Percentiles rank a stretch among this genome's conserved stretches.
Evolutionary conservation across 352 stramenopile species (phyloP).

Genomic region (Pythium guiyangense): DNA sequence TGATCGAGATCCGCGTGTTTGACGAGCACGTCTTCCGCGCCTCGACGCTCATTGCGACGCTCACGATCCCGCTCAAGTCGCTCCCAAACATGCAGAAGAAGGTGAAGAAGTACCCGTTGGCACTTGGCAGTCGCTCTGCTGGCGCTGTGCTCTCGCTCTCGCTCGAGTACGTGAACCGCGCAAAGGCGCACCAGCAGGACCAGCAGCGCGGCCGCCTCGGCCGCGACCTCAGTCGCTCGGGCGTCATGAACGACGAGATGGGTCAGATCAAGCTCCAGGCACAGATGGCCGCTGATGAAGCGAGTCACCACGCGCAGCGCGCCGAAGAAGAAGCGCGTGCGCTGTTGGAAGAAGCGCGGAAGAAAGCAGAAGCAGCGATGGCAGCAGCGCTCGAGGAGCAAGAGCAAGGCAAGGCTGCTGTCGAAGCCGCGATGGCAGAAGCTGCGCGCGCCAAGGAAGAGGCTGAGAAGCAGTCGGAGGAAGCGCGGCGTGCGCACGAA

Average conservation of each 20-base stretch:
- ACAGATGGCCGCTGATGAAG: constrained; percentile 79
- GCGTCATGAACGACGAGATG: constrained; percentile 82
- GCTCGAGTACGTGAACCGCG: constrained; percentile 84
- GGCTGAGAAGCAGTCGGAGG: constrained; percentile 72
- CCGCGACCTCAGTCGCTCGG: constrained; percentile 50
- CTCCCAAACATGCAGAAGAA: constrained; percentile 83
- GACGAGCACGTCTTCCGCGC: constrained; percentile 79
- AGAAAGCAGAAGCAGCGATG: constrained; percentile 83
- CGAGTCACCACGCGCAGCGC: constrained; percentile 54
- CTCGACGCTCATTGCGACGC: constrained; percentile 65
- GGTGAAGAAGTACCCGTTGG: constrained; percentile 77
- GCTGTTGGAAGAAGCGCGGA: constrained; percentile 67
- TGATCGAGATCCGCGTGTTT: constrained; percentile 80
- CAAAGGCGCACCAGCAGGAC: constrained; percentile 70
- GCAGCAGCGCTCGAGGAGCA: constrained; percentile 74
- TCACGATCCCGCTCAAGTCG: constrained; percentile 77
- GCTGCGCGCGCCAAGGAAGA: constrained; percentile 73
- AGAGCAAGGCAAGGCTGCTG: constrained; percentile 73
- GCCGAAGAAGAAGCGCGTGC: constrained; percentile 75
- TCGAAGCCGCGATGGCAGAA: constrained; percentile 83
- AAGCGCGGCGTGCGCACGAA: constrained; percentile 69
- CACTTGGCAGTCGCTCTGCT: constrained; percentile 71
- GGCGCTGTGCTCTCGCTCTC: constrained; percentile 72
- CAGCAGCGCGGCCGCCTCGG: constrained; percentile 53
- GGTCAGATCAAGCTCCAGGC: constrained; percentile 78